Evolutionary conservation across 1,284 basidiomycete genomes (phyloP).

Genomic region (Polyporus tsugae): DNA sequence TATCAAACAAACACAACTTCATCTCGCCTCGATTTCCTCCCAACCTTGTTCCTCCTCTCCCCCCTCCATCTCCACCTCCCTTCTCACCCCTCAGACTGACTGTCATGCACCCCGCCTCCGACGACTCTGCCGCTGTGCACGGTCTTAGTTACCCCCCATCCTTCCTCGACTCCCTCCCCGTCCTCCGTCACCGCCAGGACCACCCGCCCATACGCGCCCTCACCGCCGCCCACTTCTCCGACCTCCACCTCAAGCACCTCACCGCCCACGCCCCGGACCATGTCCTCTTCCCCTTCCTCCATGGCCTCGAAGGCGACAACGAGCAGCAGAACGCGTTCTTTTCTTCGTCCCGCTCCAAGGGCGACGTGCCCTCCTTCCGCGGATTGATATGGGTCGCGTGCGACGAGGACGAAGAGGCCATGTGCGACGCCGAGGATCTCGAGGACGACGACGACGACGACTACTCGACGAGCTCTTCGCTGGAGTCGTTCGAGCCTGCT

Average conservation of each 20-base stretch:
- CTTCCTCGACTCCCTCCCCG: slow-evolving; percentile 49
- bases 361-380: slow-evolving; percentile 52
- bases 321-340: slow-evolving; percentile 83
- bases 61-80: slow-evolving; percentile 9
- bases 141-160: slow-evolving; percentile 54
- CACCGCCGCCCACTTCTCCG: slow-evolving; percentile 61
- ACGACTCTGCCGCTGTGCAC: slow-evolving; percentile 36
- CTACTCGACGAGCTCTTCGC: slow-evolving; percentile 43
- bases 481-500: slow-evolving; percentile 42
- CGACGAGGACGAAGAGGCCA: slow-evolving; percentile 40
- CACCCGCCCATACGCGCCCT: slow-evolving; percentile 59
- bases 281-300: slow-evolving; percentile 84
- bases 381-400: slow-evolving; percentile 80
- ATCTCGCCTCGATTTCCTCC: slow-evolving; percentile 20
- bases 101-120: slow-evolving; percentile 25
- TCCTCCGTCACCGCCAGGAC: slow-evolving; percentile 47
- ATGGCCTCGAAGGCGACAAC: slow-evolving; percentile 84
- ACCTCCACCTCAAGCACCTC: slow-evolving; percentile 68
- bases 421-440: slow-evolving; percentile 48
- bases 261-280: slow-evolving; percentile 77
- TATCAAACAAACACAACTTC: slow-evolving; percentile 20
- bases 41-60: slow-evolving; percentile 26
- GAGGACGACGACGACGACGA: slow-evolving; percentile 44
- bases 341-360: slow-evolving; percentile 45
- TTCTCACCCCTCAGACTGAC: background rate